Base-by-base conservation (phyloP, 2,329 filamentous ascomycete species). In the Ascosphaera acerosa region DNA sequence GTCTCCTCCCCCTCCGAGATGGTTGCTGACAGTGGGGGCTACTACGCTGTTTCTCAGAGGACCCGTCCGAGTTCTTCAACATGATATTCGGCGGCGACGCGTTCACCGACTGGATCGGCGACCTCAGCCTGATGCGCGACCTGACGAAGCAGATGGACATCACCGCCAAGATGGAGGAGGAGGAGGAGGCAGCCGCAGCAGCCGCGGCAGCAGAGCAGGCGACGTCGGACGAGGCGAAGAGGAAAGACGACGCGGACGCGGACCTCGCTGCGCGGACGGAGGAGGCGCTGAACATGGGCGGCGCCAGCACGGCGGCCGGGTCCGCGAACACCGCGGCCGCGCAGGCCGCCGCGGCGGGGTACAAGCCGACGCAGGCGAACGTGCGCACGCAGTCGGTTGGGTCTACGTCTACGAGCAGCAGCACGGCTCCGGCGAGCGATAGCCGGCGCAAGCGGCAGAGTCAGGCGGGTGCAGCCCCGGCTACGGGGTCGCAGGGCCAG, bases 91-190 rank as follows among this genome's bases (percentile, higher is more conserved):
- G 87, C 42, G 87, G 87, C 36, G 84, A 92, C 44, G 81, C 84
- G 9, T 97, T 97, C 46, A 62, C 75, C 37, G 84, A 97, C 58
- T 80, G 87, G 62, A 94, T 97, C 46, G 87, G 87, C 41, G 87
- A 97, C 62, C 91, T 97, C 42, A 87, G 78, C 31, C 68, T 97
- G 35, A 92, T 97, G 77, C 94, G 92, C 59, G 87, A 97, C 47
- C 64, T 97, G 33, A 94, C 84, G 12, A 80, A 81, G 45, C 91
- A 82, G 28, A 94, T 97, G 84, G 87, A 97, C 45, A 94, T 97
- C 41, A 82, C 80, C 14, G 84, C 81, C 70, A 63, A 76, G 34
- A 70, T 71, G 37, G 68, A 70, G 50, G 77, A 80, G 43, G 73
- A 76, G 41, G 69, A 73, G 37, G 70, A 66, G 29, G n/a, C n/a